These are phyloP conservation scores for Ustilaginoidea virens DNA, from an alignment of 2,329 filamentous ascomycete genomes.

Conservation along the genomic window DNA sequence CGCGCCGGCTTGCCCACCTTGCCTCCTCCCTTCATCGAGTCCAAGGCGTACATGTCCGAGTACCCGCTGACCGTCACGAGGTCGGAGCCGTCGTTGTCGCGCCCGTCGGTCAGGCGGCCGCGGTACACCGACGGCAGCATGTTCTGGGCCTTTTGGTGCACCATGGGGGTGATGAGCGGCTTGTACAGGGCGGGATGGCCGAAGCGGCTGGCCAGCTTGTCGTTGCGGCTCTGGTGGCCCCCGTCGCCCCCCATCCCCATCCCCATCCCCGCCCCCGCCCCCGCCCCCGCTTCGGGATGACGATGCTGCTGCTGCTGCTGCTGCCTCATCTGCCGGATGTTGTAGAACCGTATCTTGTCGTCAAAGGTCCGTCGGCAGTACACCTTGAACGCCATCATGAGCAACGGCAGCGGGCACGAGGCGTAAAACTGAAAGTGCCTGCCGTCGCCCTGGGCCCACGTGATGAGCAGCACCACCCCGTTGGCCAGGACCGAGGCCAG, in stretches of 20 bases:
- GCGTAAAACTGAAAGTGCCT: constrained; percentile 46
- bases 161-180: constrained; percentile 86
- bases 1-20: constrained; percentile 30
- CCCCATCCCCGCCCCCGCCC: too few species aligned
- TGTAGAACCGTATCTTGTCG: constrained; percentile 65
- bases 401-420: constrained; percentile 58
- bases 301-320: too few species aligned
- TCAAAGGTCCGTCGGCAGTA: constrained; percentile 71
- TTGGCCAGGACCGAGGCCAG: constrained; percentile 70
- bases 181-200: constrained; percentile 85
- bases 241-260: too few species aligned
- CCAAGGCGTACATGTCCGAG: constrained; percentile 68
- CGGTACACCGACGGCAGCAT: constrained; percentile 74
- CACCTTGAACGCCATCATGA: constrained; percentile 72
- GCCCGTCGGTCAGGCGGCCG: constrained; percentile 57
- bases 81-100: constrained; percentile 41
- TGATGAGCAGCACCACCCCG: constrained; percentile 59
- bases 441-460: constrained; percentile 53
- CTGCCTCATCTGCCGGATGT: constrained; percentile 39
- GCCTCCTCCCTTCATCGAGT: constrained; percentile 50
- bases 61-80: constrained; percentile 51
- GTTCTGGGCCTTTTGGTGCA: constrained; percentile 78
- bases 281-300: too few species aligned
- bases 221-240: too few species aligned
- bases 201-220: constrained; percentile 62